Base-by-base conservation (phyloP, 345 rosid genomes). In the Triadica sebifera region DNA sequence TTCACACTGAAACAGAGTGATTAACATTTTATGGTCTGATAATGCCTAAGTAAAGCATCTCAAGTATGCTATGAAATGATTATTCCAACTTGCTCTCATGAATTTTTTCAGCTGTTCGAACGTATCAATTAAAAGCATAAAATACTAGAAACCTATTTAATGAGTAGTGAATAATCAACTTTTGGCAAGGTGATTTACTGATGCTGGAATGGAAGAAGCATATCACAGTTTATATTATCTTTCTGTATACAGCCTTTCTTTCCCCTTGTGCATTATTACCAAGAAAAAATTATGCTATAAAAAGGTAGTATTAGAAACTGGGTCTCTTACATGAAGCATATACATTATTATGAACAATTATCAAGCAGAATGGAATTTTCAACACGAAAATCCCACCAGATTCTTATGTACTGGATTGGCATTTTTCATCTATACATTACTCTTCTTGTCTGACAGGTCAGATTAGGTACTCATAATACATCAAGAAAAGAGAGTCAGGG, bases 381-480 rank as follows among this genome's bases (percentile, higher is more conserved):
- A 64, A 45, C 20, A 5, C 16, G 55, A 71, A 75, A 72, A 37
- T 60, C 70, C 65, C 75, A 69, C 74, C 68, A 52, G 77, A 70
- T 70, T 78, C 58, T 64, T 68, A 69, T 69, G 71, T 52, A 43
- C 37, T 66, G 22, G 37, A 25, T 56, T 15, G 56, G 75, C 65
- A 67, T 4, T 69, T 59, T 43, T 55, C 71, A 20, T 52, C 72
- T 70, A 22, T 67, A 53, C 76, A 65, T 39, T 19, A 16, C 47
- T 39, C 38, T 55, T 75, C 29, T 11, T 47, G 6, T 37, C 51
- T 55, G 19, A 29, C 39, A 56, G 38, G 22, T 80, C 57, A 86
- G 74, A 86, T 72, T 39, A 80, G 37, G 70, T 75, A 68, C 55
- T 80, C 79, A 64, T 75, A 80, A 57, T 80, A 72, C 74, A 75